These are phyloP conservation scores for Moesziomyces globuligerus DNA, from an alignment of 1,284 basidiomycete genomes.

Conservation along the genomic window DNA sequence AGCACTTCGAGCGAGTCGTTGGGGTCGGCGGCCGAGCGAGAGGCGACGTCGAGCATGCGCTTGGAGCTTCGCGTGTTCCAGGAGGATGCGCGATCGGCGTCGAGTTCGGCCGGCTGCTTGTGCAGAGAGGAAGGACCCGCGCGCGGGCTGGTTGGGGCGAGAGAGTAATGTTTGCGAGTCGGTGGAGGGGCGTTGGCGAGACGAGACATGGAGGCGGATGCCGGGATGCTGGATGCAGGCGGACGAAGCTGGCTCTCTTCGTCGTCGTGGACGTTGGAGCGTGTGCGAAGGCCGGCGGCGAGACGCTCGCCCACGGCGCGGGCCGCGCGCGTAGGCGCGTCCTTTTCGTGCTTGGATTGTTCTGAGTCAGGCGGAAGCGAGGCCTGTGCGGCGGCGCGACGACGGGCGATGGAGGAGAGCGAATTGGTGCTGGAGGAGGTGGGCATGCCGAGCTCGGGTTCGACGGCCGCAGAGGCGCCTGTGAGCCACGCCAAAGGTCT, in stretches of 20 bases:
- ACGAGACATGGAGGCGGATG: conserved; percentile 23
- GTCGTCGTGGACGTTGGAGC: conserved; percentile 33
- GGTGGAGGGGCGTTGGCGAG: conserved; percentile 26
- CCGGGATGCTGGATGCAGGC: conserved; percentile 17
- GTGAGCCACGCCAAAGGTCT: conserved; percentile 52
- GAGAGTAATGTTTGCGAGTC: conserved; percentile 15
- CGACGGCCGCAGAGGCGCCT: conserved; percentile 20
- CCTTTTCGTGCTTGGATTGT: conserved; percentile 19
- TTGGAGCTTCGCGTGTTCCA: conserved; percentile 39
- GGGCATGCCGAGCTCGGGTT: conserved; percentile 39
- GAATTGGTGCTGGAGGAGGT: conserved; percentile 46
- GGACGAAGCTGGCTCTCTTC: conserved; percentile 39
- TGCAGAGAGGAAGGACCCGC: conserved; percentile 30
- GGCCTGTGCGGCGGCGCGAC: conserved; percentile 32
- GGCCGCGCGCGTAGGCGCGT: conserved; percentile 43
- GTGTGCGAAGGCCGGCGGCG: conserved; percentile 40
- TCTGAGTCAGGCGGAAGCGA: conserved; percentile 6
- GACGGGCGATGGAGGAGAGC: conserved; percentile 42
- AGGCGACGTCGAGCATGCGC: conserved; percentile 20
- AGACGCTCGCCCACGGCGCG: conserved; percentile 47
- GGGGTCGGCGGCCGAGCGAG: conserved; percentile 4
- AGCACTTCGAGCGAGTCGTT: conserved; percentile 15
- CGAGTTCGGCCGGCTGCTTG: not conserved
- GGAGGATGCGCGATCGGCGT: conserved; percentile 9
- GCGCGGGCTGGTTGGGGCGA: conserved; percentile 6